Base-by-base conservation (phyloP, 305 asterid species). In the Petunia hybrid region DNA sequence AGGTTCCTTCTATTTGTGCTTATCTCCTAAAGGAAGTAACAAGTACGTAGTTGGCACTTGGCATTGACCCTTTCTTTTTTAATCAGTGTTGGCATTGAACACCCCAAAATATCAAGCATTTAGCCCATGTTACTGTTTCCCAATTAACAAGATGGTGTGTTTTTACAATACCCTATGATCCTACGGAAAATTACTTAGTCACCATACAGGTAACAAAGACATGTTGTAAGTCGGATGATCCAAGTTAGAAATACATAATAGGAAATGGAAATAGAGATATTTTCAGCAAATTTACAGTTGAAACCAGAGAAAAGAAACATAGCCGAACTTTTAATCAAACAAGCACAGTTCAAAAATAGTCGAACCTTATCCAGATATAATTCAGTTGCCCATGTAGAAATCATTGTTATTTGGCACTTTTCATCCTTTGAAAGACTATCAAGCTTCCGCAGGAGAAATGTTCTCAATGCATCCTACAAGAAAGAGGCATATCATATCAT, bases 371-470 rank as follows among this genome's bases (percentile, higher is more conserved):
- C 99, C 85, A 95, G 85, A 89, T 95, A 95, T 46, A 95, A 70
- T 84, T 94, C 98, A 84, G 99, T 92, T 81, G 91, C 90, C 99
- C 99, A 95, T 14, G 97, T 95, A 73, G 98, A 91, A 82, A 95
- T 94, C 99, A 95, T 95, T n/a, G 97, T 94, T 81, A 91, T 93
- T 87, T 95, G 99, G 89, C 98, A 94, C 88, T 90, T 94, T 81
- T 95, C 99, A 84, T 93, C 99, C 90, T 90, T 91, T 6, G 94
- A 75, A 84, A 95, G 88, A 88, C 81, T 91, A 88, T 95, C 99
- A 82, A 95, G 98, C 91, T 92, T 95, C 87, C 97, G 91, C 85
- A 95, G 87, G 87, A 95, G 87, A 87, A 91, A 95, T 65, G 99
- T 92, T 89, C 97, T 90, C 90, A 95, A 87, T 80, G 98, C 97